A percentile compares a stretch with the other conserved stretches of the same genome.
Evolutionary conservation across 179 eudicot species (phyloP).

Genomic region (Pouteria campechiana): DNA sequence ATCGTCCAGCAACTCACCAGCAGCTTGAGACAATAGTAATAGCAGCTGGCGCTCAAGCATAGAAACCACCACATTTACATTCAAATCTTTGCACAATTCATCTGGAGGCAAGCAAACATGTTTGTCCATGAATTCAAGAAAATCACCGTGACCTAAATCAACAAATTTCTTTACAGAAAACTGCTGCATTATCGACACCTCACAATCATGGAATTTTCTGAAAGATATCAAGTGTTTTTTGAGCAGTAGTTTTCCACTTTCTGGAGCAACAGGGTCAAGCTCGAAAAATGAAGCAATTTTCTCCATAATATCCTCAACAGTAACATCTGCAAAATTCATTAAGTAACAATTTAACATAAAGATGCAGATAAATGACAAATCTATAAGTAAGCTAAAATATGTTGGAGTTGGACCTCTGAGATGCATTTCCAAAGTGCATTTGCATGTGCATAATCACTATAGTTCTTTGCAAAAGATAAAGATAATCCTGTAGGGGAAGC

Average conservation of each 20-base stretch:
- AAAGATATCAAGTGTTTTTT: conserved; percentile 25
- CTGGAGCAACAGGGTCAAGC: conserved; percentile 10
- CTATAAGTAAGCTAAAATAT: too few relatives aligned
- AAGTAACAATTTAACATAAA: too few relatives aligned
- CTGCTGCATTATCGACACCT: conserved; percentile 58
- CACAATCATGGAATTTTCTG: conserved; percentile 51
- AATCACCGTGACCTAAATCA: conserved; percentile 78
- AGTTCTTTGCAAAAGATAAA: too few relatives aligned
- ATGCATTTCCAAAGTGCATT: too few relatives aligned
- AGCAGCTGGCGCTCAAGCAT: conserved; percentile 53
- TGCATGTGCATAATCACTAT: too few relatives aligned
- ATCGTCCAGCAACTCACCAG: conserved; percentile 40
- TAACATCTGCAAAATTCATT: conserved; percentile 30
- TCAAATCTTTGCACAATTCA: conserved; percentile 31
- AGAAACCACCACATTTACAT: conserved; percentile 39
- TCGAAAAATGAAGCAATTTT: conserved; percentile 47
- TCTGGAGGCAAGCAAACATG: conserved; percentile 37
- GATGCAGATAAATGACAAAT: too few relatives aligned
- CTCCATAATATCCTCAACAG: conserved; percentile 39
- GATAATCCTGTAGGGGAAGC: too few relatives aligned
- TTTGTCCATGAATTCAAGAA: conserved; percentile 40
- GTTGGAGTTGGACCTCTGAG: too few relatives aligned
- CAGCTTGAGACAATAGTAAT: conserved; percentile 65
- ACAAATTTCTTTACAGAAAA: conserved; percentile 60
- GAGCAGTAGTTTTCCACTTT: conserved; percentile 17